These are phyloP conservation scores for Ustilago hordei DNA, from an alignment of 1,284 basidiomycete species.

Conservation along the genomic window DNA sequence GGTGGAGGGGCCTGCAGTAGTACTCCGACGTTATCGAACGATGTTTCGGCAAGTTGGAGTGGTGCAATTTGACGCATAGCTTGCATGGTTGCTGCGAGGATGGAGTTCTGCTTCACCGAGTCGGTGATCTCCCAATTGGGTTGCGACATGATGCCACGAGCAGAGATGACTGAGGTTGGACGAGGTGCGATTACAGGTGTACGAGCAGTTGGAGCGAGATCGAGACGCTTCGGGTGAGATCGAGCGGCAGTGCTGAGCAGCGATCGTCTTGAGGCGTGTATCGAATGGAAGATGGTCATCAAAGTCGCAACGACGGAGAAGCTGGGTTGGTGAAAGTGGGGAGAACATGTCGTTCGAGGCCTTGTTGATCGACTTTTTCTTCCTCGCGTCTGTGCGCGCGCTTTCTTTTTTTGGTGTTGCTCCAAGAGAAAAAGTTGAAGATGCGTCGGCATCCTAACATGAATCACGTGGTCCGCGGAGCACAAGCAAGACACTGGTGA, in stretches of 20 bases:
- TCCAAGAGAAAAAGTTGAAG: not conserved
- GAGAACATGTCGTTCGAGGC: conserved; percentile 13
- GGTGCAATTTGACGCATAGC: conserved; percentile 56
- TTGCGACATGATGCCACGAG: conserved; percentile 30
- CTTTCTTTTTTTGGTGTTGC: not conserved
- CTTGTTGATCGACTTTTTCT: not conserved
- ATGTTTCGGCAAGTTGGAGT: conserved; percentile 58
- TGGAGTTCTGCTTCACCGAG: conserved; percentile 35
- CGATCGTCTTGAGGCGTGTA: not conserved
- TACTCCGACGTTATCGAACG: conserved; percentile 68
- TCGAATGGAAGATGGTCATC: conserved; percentile 14
- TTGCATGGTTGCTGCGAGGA: conserved; percentile 31
- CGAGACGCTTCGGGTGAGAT: not conserved
- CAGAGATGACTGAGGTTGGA: no score
- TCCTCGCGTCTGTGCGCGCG: conserved; percentile 4
- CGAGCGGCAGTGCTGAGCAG: not conserved
- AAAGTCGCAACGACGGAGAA: not conserved
- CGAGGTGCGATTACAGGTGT: not conserved
- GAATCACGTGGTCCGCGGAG: no score
- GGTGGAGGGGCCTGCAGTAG: conserved; percentile 48
- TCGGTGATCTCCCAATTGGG: conserved; percentile 51
- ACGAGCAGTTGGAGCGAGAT: not conserved
- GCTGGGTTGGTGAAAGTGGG: not conserved
- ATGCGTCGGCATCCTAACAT: no score
- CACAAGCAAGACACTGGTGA: no score